Percentiles rank a stretch among this genome's conserved stretches.
Conservation (phyloP, 1,139 yeast genomes). For the Pichia terricola region DNA sequence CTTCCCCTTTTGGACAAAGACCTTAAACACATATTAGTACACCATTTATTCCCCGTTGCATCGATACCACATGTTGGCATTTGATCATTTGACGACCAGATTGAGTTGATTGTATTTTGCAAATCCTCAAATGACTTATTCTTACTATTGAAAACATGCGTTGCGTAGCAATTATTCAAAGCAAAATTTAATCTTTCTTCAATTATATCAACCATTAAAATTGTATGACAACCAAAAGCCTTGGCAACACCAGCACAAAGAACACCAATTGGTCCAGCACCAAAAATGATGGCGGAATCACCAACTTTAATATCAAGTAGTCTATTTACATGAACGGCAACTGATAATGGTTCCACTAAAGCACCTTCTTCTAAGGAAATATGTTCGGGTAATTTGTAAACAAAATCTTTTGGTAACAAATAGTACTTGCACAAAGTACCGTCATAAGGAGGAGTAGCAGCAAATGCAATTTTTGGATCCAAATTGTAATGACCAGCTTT, state of each 20-base stretch:
- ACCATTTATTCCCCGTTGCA: slow-evolving; percentile 45
- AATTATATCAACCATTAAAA: slow-evolving; percentile 56
- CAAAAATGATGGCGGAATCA: slow-evolving; percentile 69
- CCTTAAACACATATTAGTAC: slow-evolving; percentile 41
- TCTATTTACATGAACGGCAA: slow-evolving; percentile 76
- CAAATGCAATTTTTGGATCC: slow-evolving; percentile 77
- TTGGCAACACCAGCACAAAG: slow-evolving; percentile 69
- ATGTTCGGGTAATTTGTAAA: slow-evolving; percentile 68
- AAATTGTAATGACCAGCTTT: slow-evolving; percentile 69
- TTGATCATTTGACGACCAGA: slow-evolving; percentile 30
- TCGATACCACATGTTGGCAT: slow-evolving; percentile 47
- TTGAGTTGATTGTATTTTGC: slow-evolving; percentile 12
- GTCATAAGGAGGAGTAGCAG: slow-evolving; percentile 75
- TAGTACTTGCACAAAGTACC: slow-evolving; percentile 73
- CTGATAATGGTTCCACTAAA: slow-evolving; percentile 77
- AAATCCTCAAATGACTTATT: slow-evolving; percentile 29
- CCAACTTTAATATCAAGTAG: slow-evolving; percentile 62
- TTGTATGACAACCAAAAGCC: slow-evolving; percentile 72
- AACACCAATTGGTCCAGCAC: slow-evolving; percentile 92
- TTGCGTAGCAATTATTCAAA: slow-evolving; percentile 37
- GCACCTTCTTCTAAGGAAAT: slow-evolving; percentile 83
- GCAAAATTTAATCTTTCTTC: slow-evolving; percentile 55
- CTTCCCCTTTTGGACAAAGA: slow-evolving; percentile 40
- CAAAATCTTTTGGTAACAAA: slow-evolving; percentile 74
- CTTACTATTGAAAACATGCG: slow-evolving; percentile 52